These are phyloP conservation scores for Aspergillus sp. DNA, from an alignment of 2,329 filamentous ascomycete genomes.

Conservation along the genomic window DNA sequence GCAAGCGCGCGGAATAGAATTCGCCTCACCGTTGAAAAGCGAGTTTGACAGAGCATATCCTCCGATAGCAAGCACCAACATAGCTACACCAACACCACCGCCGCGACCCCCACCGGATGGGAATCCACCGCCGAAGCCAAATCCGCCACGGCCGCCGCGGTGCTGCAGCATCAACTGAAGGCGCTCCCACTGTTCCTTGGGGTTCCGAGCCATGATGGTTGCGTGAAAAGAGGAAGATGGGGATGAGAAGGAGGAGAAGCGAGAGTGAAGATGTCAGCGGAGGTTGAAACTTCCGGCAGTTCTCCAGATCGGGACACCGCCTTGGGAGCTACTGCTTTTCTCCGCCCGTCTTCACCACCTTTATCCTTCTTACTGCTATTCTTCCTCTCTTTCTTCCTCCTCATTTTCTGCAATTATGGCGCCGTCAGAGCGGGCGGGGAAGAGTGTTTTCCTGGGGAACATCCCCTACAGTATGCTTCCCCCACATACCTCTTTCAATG, in stretches of 20 bases:
- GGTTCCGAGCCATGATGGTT: constrained; percentile 51
- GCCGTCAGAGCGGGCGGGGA: constrained; percentile 42
- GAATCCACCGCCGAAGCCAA: constrained; percentile 42
- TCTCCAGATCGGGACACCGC: constrained; percentile 27
- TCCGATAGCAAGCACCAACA: constrained; percentile 52
- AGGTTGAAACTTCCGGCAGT: constrained; percentile 23
- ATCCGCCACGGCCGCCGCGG: constrained; percentile 48
- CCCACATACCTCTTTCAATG: constrained; percentile 34
- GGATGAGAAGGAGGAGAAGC: constrained; percentile 15
- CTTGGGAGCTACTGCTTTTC: constrained; percentile 9
- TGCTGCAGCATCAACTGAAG: constrained; percentile 63
- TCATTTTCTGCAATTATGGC: constrained; percentile 33
- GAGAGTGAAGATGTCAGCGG: constrained; percentile 25
- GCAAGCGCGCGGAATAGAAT: constrained; percentile 2
- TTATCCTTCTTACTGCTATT: neutral
- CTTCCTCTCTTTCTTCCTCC: neutral
- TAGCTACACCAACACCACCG: constrained; percentile 52
- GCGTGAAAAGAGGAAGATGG: neutral
- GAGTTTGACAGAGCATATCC: constrained; percentile 52
- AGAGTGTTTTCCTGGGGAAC: constrained; percentile 50
- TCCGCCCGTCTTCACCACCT: neutral
- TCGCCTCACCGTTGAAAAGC: constrained; percentile 63
- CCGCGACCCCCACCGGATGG: constrained; percentile 55
- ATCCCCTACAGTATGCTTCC: constrained; percentile 70
- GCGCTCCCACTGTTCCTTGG: constrained; percentile 65